Conservation (phyloP, 1,284 basidiomycete species). For the Cryptococcus wingfieldii region DNA sequence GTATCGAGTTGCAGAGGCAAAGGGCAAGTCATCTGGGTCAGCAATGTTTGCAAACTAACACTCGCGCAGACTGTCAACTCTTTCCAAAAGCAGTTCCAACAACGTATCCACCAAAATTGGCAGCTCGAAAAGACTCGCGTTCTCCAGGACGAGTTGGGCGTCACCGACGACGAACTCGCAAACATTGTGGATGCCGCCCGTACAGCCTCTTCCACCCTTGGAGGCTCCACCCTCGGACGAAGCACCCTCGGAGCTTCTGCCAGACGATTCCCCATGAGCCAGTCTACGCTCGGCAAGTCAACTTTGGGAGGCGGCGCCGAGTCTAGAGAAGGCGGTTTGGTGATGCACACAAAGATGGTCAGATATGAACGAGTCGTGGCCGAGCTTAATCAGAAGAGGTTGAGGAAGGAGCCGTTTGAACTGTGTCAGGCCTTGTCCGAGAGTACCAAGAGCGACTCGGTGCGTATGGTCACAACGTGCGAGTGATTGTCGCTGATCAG, state of each 20-base stretch:
- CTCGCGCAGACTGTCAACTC: constrained; percentile 35
- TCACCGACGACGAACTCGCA: constrained; percentile 44
- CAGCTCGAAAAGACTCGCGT: constrained; percentile 41
- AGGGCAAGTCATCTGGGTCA: constrained; percentile 20
- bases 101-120: constrained; percentile 41
- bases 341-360: constrained; percentile 84
- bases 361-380: constrained; percentile 84
- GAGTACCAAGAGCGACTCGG: constrained; percentile 35
- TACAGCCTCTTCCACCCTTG: constrained; percentile 13
- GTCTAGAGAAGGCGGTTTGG: constrained; percentile 50
- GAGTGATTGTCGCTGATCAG: background rate
- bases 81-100: constrained; percentile 45
- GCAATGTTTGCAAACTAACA: background rate
- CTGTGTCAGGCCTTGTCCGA: constrained; percentile 35
- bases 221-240: constrained; percentile 25
- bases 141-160: constrained; percentile 45
- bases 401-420: constrained; percentile 36
- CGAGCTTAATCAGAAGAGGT: constrained; percentile 38
- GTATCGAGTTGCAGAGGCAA: constrained; percentile 44
- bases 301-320: constrained; percentile 18
- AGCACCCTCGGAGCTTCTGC: constrained; percentile 35
- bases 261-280: constrained; percentile 37
- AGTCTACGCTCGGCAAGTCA: constrained; percentile 26
- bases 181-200: constrained; percentile 14
- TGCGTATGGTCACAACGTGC: constrained; percentile 6